phyloP scores from a whole-genome alignment of 148 eudicot species.

The Amaranthus cruentus region DNA sequence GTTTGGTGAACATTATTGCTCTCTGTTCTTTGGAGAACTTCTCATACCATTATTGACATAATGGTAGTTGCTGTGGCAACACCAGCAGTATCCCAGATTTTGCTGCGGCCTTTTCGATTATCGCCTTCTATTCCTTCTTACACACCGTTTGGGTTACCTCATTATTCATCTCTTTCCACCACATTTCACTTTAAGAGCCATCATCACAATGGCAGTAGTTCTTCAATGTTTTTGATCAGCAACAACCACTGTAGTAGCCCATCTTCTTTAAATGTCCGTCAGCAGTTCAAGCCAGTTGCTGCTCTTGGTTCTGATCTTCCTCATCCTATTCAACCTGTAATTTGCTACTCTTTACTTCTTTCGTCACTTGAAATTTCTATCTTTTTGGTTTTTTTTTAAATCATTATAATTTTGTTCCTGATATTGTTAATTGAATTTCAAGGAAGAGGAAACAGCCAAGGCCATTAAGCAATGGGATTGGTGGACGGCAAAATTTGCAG shows the following conservation, averaged over 20 bases:
- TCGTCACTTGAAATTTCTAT: not conserved
- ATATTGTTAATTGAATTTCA: not conserved
- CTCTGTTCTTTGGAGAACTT: not conserved
- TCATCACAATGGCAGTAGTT: not conserved
- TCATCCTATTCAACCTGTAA: conserved; percentile 33
- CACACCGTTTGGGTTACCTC: conserved; percentile 9
- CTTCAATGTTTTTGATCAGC: conserved; percentile 5
- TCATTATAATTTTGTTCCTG: not conserved
- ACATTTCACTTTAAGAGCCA: conserved; percentile 8
- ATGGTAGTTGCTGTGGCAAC: conserved; percentile 26
- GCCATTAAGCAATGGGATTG: conserved; percentile 73
- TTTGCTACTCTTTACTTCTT: conserved; percentile 2
- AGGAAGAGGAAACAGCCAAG: conserved; percentile 28
- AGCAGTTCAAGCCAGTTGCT: conserved; percentile 31
- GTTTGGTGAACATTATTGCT: conserved; percentile 1
- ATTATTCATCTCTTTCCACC: conserved; percentile 16
- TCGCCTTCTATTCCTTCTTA: conserved; percentile 6
- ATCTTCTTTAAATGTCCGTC: not conserved
- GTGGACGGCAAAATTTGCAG: conserved; percentile 75
- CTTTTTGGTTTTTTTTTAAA: not conserved
- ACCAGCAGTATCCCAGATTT: conserved; percentile 12
- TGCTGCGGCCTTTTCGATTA: conserved; percentile 8
- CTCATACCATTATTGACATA: not conserved
- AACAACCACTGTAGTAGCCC: not conserved
- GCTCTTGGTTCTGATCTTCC: conserved; percentile 46